A percentile compares a stretch with the other conserved stretches of the same genome.
Conservation (phyloP, 1,284 basidiomycete species). For the Schizophyllum commune region DNA sequence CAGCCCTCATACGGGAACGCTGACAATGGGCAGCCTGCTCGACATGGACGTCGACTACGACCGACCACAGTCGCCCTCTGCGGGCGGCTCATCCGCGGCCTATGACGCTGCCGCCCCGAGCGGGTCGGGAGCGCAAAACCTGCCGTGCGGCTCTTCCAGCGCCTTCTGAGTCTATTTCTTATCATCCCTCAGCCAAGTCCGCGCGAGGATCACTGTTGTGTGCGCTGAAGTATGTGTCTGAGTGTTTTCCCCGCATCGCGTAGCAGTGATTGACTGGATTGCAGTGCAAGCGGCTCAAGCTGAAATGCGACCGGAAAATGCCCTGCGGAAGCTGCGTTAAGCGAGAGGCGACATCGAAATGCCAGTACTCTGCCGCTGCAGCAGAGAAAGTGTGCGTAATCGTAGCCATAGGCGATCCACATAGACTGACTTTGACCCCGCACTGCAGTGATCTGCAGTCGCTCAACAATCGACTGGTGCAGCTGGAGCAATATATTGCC, state of each 20-base stretch:
- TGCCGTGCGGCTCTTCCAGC: neutral
- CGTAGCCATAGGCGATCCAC: neutral
- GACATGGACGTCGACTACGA: neutral
- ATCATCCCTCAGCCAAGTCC: slow-evolving; percentile 48
- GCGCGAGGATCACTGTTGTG: slow-evolving; percentile 73
- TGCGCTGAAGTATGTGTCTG: slow-evolving; percentile 60
- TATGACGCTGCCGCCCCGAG: neutral
- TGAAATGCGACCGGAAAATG: slow-evolving; percentile 69
- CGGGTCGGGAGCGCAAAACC: neutral
- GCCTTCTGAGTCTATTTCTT: neutral
- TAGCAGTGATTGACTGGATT: slow-evolving; percentile 9
- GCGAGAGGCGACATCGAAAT: slow-evolving; percentile 63
- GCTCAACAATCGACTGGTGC: slow-evolving; percentile 67
- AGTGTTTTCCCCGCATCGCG: slow-evolving; percentile 3
- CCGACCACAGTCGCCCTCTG: neutral
- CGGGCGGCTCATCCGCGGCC: neutral
- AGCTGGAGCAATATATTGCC: slow-evolving; percentile 30
- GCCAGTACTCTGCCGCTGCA: slow-evolving; percentile 71
- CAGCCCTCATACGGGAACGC: neutral
- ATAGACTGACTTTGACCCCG: slow-evolving; percentile 1
- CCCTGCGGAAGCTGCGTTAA: slow-evolving; percentile 73
- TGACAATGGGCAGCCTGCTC: neutral
- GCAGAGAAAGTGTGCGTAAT: slow-evolving; percentile 69
- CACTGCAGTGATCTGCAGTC: slow-evolving; percentile 61
- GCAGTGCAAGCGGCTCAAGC: slow-evolving; percentile 76